A percentile compares a stretch with the other conserved stretches of the same genome.
These are phyloP conservation scores for Cladosporium sp. DNA, from an alignment of 2,329 filamentous ascomycete genomes.

Conservation along the genomic window DNA sequence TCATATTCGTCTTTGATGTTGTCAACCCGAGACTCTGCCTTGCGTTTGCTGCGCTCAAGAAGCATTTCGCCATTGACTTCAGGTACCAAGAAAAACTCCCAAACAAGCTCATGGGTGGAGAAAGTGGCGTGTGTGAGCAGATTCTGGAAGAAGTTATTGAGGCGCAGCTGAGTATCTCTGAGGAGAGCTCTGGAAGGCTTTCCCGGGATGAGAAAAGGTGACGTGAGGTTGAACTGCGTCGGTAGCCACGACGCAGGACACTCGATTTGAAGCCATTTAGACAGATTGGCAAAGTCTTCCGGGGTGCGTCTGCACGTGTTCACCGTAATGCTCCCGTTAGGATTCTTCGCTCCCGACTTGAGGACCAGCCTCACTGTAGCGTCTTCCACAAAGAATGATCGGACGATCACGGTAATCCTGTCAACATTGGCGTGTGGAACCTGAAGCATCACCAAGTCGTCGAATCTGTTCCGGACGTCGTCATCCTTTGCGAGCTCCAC, in stretches of 20 bases:
- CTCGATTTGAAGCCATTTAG: constrained; percentile 75
- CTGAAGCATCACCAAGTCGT: constrained; percentile 82
- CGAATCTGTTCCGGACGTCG: constrained; percentile 91
- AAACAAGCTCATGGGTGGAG: constrained; percentile 91
- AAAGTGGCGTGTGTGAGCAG: constrained; percentile 87
- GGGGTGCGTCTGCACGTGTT: constrained; percentile 88
- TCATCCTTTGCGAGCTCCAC: constrained; percentile 97
- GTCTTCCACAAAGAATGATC: constrained; percentile 96
- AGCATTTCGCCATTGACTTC: constrained; percentile 88
- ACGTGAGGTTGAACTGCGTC: constrained; percentile 66
- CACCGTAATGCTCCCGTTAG: constrained; percentile 77
- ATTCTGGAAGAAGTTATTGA: constrained; percentile 83
- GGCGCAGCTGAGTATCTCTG: constrained; percentile 76
- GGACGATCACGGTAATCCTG: constrained; percentile 84
- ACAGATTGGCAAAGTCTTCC: constrained; percentile 84
- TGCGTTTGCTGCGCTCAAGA: constrained; percentile 77
- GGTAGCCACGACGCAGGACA: constrained; percentile 96
- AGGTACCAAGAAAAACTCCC: constrained; percentile 97
- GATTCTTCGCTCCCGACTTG: constrained; percentile 85
- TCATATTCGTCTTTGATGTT: constrained; percentile 84
- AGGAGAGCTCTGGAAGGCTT: constrained; percentile 82
- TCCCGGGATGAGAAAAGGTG: constrained; percentile 87
- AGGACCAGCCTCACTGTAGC: constrained; percentile 86
- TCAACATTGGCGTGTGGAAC: constrained; percentile 65
- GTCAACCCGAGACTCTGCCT: constrained; percentile 75